Evolutionary conservation across 768 basidiomycete genomes (phyloP).

Genomic region (Neoboletus brunneissimus): DNA sequence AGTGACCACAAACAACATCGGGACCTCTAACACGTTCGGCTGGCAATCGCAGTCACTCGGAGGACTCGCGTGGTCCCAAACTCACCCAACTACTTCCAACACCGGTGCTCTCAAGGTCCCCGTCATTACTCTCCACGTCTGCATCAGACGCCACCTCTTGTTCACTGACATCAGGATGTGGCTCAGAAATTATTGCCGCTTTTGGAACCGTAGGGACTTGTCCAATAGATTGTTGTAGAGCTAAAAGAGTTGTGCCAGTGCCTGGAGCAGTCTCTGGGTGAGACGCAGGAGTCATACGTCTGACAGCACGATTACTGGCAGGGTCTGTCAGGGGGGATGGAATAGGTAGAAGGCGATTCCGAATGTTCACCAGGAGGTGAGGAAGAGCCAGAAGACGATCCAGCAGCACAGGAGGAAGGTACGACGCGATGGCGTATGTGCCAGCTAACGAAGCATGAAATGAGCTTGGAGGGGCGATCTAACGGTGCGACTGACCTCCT

Average conservation of each 20-base stretch:
- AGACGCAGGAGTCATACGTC: slow-evolving; percentile 15
- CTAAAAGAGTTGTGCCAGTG: neutral
- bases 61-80: slow-evolving; percentile 34
- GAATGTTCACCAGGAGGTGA: slow-evolving; percentile 56
- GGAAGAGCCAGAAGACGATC: slow-evolving; percentile 68
- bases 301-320: slow-evolving; percentile 25
- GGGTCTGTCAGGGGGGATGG: slow-evolving; percentile 42
- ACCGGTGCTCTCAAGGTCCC: slow-evolving; percentile 47
- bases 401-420: slow-evolving; percentile 62
- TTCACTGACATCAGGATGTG: slow-evolving; percentile 13
- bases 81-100: slow-evolving; percentile 73
- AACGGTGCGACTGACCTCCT: slow-evolving; percentile 53
- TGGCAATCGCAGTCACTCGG: slow-evolving; percentile 13
- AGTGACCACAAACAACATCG: neutral
- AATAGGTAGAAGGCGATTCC: slow-evolving; percentile 56
- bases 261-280: slow-evolving; percentile 9
- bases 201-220: slow-evolving; percentile 8
- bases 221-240: slow-evolving; percentile 3
- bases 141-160: slow-evolving; percentile 58
- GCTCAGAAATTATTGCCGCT: slow-evolving; percentile 12
- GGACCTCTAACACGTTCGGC: neutral
- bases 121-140: slow-evolving; percentile 64
- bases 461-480: neutral
- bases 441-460: slow-evolving; percentile 43
- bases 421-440: slow-evolving; percentile 68